These are phyloP conservation scores for Wickerhamiella lipophila DNA, from an alignment of 805 yeast genomes.

Conservation along the genomic window DNA sequence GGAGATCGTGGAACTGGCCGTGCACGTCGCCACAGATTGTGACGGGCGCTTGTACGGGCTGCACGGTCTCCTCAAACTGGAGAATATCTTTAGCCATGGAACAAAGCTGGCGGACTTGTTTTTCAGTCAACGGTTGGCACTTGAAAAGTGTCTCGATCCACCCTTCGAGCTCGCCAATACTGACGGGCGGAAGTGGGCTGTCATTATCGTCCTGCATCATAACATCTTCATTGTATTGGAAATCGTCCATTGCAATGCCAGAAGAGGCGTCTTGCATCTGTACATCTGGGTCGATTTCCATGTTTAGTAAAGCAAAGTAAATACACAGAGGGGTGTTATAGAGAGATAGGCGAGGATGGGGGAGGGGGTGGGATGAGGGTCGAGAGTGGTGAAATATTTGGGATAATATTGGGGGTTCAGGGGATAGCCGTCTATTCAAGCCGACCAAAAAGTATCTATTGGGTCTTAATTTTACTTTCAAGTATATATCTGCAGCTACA, in stretches of 20 bases:
- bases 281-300: conserved; percentile 32
- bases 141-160: conserved; percentile 78
- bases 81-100: conserved; percentile 85
- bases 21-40: conserved; percentile 96
- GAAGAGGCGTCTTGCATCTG: conserved; percentile 29
- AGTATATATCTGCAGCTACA: background rate
- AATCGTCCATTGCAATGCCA: conserved; percentile 12
- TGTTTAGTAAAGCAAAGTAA: conserved; percentile 10
- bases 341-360: background rate
- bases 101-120: conserved; percentile 67
- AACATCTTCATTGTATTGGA: conserved; percentile 5
- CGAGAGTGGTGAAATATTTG: too few relatives aligned
- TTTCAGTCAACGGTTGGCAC: conserved; percentile 77
- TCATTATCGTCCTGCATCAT: conserved; percentile 10
- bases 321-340: background rate
- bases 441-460: too few relatives aligned
- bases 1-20: conserved; percentile 91
- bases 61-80: conserved; percentile 86
- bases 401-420: too few relatives aligned
- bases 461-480: background rate
- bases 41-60: conserved; percentile 89
- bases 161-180: conserved; percentile 56
- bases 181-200: conserved; percentile 34
- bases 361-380: background rate
- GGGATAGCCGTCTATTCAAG: too few relatives aligned